A percentile compares a stretch with the other conserved stretches of the same genome.
Conservation (phyloP, 768 basidiomycete genomes). For the Hericium erinaceus region DNA sequence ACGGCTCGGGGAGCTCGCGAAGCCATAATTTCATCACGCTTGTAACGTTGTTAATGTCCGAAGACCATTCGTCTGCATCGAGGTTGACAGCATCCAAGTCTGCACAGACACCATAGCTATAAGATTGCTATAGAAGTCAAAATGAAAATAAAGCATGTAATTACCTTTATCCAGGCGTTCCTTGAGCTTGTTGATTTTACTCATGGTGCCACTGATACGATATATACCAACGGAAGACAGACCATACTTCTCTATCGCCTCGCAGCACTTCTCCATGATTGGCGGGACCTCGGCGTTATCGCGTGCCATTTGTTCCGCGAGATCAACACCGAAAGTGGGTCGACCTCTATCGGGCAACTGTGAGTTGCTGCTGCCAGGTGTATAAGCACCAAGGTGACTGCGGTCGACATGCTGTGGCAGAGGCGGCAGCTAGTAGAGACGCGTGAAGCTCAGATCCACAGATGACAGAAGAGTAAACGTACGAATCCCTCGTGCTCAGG, state of each 20-base stretch:
- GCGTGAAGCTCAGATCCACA: neutral
- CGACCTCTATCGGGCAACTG: conserved; percentile 47
- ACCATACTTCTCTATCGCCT: conserved; percentile 88
- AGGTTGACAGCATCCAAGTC: conserved; percentile 86
- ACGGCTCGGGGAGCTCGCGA: conserved; percentile 88
- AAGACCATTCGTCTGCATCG: conserved; percentile 81
- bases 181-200: conserved; percentile 76
- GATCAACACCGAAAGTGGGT: conserved; percentile 89
- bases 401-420: conserved; percentile 26
- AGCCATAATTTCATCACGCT: conserved; percentile 94
- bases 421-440: conserved; percentile 6
- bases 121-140: too few species aligned
- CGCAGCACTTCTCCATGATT: conserved; percentile 81
- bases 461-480: conserved; percentile 27
- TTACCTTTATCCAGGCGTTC: conserved; percentile 79
- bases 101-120: conserved; percentile 15
- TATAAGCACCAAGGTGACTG: conserved; percentile 51
- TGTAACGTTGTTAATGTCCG: conserved; percentile 94
- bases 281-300: conserved; percentile 85
- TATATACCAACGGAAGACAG: conserved; percentile 83
- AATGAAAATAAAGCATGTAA: conserved; percentile 3
- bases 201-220: conserved; percentile 85
- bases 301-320: conserved; percentile 88
- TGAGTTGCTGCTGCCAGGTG: conserved; percentile 21
- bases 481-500: conserved; percentile 92